Evolutionary conservation across 306 rosid genomes (phyloP).

Genomic region (Malus asiatica): DNA sequence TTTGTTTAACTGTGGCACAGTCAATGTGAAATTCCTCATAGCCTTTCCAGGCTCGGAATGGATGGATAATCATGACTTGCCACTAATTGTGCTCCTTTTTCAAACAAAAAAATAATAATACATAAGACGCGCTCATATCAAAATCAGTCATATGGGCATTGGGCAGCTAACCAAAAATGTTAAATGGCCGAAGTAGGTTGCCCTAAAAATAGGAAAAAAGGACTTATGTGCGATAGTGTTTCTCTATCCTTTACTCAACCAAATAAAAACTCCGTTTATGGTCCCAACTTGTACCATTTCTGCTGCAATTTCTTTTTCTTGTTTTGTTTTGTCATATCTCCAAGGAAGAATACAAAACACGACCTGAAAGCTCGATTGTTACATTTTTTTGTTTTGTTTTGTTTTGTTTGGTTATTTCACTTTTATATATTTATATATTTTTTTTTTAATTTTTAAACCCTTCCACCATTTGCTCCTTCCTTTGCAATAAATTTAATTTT

Average conservation of each 20-base stretch:
- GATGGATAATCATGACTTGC: fast-evolving
- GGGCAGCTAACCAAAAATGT: neutral
- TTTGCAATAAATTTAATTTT: neutral
- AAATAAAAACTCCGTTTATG: neutral
- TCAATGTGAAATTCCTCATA: too few relatives aligned
- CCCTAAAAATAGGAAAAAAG: too few relatives aligned
- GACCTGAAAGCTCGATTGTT: neutral
- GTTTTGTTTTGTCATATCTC: neutral
- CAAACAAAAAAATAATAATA: too few relatives aligned
- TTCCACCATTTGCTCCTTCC: neutral
- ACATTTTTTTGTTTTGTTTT: neutral
- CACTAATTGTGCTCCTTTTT: too few relatives aligned
- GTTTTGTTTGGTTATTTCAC: neutral
- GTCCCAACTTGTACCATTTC: neutral
- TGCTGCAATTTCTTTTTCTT: neutral
- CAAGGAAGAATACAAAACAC: neutral
- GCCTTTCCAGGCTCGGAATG: fast-evolving
- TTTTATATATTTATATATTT: neutral
- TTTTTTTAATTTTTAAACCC: neutral
- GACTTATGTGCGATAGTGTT: too few relatives aligned
- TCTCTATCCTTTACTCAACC: neutral
- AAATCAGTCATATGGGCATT: neutral
- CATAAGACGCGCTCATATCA: neutral
- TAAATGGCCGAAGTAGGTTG: too few relatives aligned
- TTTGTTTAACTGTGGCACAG: too few relatives aligned